A percentile compares a stretch with the other conserved stretches of the same genome.
Evolutionary conservation across 148 eudicot species (phyloP).

Genomic region (Silene latifolia): DNA sequence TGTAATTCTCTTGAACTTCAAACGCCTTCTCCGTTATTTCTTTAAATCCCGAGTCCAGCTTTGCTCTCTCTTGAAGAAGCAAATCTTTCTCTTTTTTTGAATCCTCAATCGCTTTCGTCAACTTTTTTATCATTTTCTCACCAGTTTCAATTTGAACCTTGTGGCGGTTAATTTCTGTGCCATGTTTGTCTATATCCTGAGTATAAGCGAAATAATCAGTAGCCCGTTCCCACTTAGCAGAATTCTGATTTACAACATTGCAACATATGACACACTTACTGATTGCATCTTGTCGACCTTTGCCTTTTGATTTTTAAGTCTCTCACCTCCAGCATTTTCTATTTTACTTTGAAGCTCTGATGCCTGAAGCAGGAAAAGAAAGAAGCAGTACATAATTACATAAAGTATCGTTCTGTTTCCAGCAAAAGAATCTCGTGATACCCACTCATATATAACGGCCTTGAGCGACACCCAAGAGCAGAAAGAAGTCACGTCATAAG

Average conservation of each 20-base stretch:
- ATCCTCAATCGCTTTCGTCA: constrained; percentile 77
- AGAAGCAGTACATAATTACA: neutral
- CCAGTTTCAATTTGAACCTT: constrained; percentile 94
- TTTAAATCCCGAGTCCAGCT: constrained; percentile 53
- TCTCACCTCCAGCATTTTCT: constrained; percentile 97
- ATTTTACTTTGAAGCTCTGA: constrained; percentile 77
- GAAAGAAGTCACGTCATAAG: too few species aligned
- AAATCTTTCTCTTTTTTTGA: constrained; percentile 76
- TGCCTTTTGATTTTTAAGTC: constrained; percentile 63
- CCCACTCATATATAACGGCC: neutral
- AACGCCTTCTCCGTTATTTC: constrained; percentile 80
- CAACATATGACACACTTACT: constrained; percentile 46
- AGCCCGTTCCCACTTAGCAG: neutral
- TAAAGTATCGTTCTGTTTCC: neutral
- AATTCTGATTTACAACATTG: neutral
- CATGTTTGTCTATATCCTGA: constrained; percentile 82
- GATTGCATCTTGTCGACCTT: constrained; percentile 77
- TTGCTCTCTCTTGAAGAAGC: constrained; percentile 56
- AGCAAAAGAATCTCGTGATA: neutral
- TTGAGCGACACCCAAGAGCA: neutral
- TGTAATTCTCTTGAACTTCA: constrained; percentile 65
- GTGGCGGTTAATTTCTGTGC: constrained; percentile 83
- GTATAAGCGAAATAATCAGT: constrained; percentile 6
- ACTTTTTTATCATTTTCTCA: constrained; percentile 70
- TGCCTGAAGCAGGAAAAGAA: constrained; percentile 38